Evolutionary conservation across 306 rosid genomes (phyloP).

Genomic region (Comarum palustre): DNA sequence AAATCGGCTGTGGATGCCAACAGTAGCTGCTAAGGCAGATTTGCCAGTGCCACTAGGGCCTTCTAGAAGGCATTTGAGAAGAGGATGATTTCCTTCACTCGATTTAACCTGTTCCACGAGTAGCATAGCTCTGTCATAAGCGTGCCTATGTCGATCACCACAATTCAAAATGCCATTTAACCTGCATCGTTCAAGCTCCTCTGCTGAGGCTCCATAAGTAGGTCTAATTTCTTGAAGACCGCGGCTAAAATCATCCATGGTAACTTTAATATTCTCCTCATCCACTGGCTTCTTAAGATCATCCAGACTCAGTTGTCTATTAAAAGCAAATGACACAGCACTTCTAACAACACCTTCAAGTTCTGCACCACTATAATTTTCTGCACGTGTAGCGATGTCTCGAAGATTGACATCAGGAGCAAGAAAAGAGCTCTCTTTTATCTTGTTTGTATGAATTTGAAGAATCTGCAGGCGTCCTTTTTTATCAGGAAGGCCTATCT

Average conservation of each 20-base stretch:
- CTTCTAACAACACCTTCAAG: constrained; percentile 99
- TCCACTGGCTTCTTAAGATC: constrained; percentile 90
- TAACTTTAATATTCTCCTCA: constrained; percentile 89
- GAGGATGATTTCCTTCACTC: constrained; percentile 87
- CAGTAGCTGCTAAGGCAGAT: constrained; percentile 84
- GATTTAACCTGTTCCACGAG: constrained; percentile 92
- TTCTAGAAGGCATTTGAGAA: constrained; percentile 88
- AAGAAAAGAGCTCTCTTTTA: constrained; percentile 91
- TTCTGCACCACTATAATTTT: constrained; percentile 98
- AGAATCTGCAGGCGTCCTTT: constrained; percentile 93
- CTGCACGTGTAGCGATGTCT: constrained; percentile 94
- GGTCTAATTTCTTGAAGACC: constrained; percentile 77
- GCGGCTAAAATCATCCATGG: constrained; percentile 85
- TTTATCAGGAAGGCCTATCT: constrained; percentile 98
- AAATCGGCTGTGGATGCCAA: constrained; percentile 88
- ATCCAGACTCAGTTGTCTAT: constrained; percentile 82
- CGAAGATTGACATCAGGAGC: constrained; percentile 85
- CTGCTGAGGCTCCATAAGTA: constrained; percentile 93
- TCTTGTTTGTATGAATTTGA: constrained; percentile 89
- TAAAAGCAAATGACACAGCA: constrained; percentile 91
- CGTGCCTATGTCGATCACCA: constrained; percentile 77
- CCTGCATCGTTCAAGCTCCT: constrained; percentile 92
- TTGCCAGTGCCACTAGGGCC: constrained; percentile 98
- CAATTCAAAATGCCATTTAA: constrained; percentile 83
- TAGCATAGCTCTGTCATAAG: constrained; percentile 68